Evolutionary conservation across 305 asterid species (phyloP), one percentile per base, ranked within the genome.

Genomic region (Petunia hybrid): DNA sequence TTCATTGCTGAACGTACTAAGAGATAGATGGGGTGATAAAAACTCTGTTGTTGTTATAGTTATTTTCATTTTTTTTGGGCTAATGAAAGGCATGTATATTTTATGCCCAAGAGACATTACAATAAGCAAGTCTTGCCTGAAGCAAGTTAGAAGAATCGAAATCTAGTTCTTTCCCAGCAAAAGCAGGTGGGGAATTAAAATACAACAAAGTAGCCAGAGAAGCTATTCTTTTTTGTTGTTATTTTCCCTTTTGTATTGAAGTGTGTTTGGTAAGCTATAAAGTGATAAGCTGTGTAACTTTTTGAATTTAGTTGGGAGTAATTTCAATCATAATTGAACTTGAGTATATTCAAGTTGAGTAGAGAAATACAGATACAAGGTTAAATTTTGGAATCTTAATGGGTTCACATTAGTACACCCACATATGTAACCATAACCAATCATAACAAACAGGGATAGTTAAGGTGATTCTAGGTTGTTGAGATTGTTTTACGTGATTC

Each of bases 381-480:
- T 4, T 61, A 8, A 12, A 62, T 22, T 22, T 8, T 35, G 10
- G 41, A 45, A 69, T 0, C 57, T 45, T 39, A 43, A 16, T 51
- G 59, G 8, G 41, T 69, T 16, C 41, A 69, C 38, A 69, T 22
- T 22, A 8, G 76, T 45, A 41, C 41, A 69, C 16, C 57, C 8
- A 9, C 45, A 9, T 46, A n/a, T 41, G 55, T 67, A 41, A 16
- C 75, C 1, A 67, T 22, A 22, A 22, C 31, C 31, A 67, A 67
- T 65, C 38, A 13, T 40, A 16, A 43, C 10, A 14, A 70, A 45
- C 13, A 22, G n/a, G 57, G 38, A 42, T 46, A 22, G 77, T 46
- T 45, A 70, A 35, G 9, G 43, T 31, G 61, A 71, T 46, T 70
- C 6, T 31, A 31, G 77, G 35, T 71, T 71, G 45, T 71, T 48